Percentiles rank a stretch among this genome's conserved stretches.
These are phyloP conservation scores for Xylariaceae sp. DNA, from an alignment of 2,329 filamentous ascomycete genomes.

Conservation along the genomic window DNA sequence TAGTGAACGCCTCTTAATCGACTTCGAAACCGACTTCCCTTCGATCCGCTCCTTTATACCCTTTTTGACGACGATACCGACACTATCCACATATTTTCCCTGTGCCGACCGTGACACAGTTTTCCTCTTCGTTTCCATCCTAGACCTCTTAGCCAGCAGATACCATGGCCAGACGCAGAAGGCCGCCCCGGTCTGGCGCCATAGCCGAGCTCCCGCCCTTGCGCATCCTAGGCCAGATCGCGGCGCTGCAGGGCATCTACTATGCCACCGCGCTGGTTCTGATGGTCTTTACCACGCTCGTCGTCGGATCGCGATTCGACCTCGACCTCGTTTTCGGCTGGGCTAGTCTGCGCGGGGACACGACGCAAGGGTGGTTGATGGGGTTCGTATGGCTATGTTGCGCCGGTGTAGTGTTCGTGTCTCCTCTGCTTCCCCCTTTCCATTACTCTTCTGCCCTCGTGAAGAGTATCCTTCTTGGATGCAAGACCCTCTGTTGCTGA, in stretches of 20 bases:
- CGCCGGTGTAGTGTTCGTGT: slow-evolving; percentile 58
- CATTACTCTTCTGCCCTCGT: neutral
- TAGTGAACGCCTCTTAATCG: slow-evolving; percentile 14
- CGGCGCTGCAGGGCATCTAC: slow-evolving; percentile 58
- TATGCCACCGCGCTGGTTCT: slow-evolving; percentile 55
- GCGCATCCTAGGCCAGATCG: slow-evolving; percentile 62
- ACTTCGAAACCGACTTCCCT: slow-evolving; percentile 9
- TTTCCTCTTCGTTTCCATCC: neutral
- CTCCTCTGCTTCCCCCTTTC: slow-evolving; percentile 26
- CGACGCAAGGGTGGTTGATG: slow-evolving; percentile 62
- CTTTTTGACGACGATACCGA: neutral
- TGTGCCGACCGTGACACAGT: too few species aligned
- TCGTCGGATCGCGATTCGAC: slow-evolving; percentile 58
- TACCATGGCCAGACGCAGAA: slow-evolving; percentile 55
- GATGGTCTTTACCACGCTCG: slow-evolving; percentile 61
- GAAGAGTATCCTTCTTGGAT: neutral
- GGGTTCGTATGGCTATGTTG: slow-evolving; percentile 59
- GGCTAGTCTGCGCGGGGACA: slow-evolving; percentile 62
- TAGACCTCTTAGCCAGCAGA: neutral
- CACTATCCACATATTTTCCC: neutral
- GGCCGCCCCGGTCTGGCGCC: slow-evolving; percentile 62
- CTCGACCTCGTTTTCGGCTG: slow-evolving; percentile 61
- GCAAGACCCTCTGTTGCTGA: slow-evolving; percentile 1
- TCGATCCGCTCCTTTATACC: slow-evolving; percentile 24
- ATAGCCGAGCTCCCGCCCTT: slow-evolving; percentile 63